phyloP scores from a whole-genome alignment of 805 yeast genomes.

The Pichia exigua region DNA sequence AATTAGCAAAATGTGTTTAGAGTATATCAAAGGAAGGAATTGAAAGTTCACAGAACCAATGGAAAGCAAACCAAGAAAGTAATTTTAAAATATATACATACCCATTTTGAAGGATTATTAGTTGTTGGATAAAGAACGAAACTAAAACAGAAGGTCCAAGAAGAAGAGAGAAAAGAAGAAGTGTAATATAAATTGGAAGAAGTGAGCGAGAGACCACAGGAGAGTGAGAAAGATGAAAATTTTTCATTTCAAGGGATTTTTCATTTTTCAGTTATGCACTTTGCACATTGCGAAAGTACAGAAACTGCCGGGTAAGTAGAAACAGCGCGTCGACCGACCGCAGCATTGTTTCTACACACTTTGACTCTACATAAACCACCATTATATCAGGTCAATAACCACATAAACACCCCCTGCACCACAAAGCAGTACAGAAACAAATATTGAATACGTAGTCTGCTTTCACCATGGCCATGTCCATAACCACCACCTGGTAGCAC shows the following conservation, averaged over 20 bases:
- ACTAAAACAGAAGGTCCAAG: not conserved
- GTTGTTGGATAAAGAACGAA: not conserved
- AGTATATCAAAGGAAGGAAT: not conserved
- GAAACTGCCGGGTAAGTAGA: not conserved
- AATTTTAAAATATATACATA: slow-evolving; percentile 2
- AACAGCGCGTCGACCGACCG: not conserved
- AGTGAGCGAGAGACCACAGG: not conserved
- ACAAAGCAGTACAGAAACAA: slow-evolving; percentile 77
- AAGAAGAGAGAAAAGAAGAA: slow-evolving; percentile 1
- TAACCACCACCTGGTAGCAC: slow-evolving; percentile 48
- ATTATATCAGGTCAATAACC: slow-evolving; percentile 46
- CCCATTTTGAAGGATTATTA: slow-evolving; percentile 11
- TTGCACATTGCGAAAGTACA: not conserved
- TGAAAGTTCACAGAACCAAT: not conserved
- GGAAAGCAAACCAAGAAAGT: not conserved
- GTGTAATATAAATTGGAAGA: not conserved
- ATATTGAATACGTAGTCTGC: slow-evolving; percentile 77
- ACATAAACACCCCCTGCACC: slow-evolving; percentile 67
- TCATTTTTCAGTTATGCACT: not conserved
- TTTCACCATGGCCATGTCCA: slow-evolving; percentile 41
- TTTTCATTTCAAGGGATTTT: not conserved
- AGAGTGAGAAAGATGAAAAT: not conserved
- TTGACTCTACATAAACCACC: not conserved
- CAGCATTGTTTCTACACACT: not conserved
- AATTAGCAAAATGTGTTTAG: not conserved